phyloP scores from a whole-genome alignment of 2,329 filamentous ascomycete species.

The Colletotrichum gloeosporioides region DNA sequence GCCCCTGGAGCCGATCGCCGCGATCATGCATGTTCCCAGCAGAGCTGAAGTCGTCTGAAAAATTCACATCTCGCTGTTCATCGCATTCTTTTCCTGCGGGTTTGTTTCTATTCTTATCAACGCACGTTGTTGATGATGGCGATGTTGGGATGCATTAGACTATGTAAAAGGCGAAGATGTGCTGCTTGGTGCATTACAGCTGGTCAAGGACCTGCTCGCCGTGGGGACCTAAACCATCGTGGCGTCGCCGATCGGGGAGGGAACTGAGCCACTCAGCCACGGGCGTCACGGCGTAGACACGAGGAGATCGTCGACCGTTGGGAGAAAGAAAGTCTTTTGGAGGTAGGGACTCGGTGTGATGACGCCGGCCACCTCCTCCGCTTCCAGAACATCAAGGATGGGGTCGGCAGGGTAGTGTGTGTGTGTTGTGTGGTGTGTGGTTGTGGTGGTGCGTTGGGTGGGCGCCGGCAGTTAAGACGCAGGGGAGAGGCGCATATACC shows the following conservation, averaged over 20 bases:
- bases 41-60: not conserved
- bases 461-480: conserved; percentile 21
- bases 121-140: not conserved
- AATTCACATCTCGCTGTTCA: not conserved
- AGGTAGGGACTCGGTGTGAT: not conserved
- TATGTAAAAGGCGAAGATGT: not conserved
- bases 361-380: not conserved
- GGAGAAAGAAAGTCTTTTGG: not conserved
- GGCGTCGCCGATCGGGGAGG: not conserved
- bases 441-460: not conserved
- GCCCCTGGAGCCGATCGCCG: not conserved
- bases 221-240: not conserved
- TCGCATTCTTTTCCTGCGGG: not conserved
- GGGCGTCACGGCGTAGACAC: not conserved
- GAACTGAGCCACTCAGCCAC: conserved; percentile 7
- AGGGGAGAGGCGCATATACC: conserved; percentile 18
- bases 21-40: not conserved
- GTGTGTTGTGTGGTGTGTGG: not conserved
- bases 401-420: not conserved
- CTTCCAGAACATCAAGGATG: not conserved
- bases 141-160: not conserved
- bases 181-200: not conserved
- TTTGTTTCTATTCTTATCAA: not conserved
- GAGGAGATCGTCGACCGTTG: not conserved
- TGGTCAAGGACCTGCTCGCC: not conserved